A percentile compares a stretch with the other conserved stretches of the same genome.
Evolutionary conservation across 371 early-diverging fungal species (phyloP).

Genomic region (Actinomortierella wolfii): DNA sequence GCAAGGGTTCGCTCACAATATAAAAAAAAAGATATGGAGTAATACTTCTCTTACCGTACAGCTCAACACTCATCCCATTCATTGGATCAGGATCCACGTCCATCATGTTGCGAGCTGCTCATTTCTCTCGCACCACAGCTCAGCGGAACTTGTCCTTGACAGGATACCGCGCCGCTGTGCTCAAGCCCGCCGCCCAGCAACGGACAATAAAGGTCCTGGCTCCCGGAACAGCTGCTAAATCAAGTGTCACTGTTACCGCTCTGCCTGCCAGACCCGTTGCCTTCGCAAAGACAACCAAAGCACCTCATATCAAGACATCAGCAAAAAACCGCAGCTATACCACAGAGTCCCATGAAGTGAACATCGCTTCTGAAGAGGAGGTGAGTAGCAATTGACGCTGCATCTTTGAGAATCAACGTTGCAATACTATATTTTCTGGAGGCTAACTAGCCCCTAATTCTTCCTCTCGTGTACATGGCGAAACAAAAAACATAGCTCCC

Average conservation of each 20-base stretch:
- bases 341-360: conserved; percentile 9
- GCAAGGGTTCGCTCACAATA: too few species aligned
- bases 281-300: conserved; percentile 14
- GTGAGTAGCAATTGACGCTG: conserved; percentile 7
- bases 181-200: too few species aligned
- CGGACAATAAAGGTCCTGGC: too few species aligned
- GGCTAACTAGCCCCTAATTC: background rate
- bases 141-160: too few species aligned
- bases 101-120: too few species aligned
- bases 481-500: conserved; percentile 2
- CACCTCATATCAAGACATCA: background rate
- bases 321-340: conserved; percentile 15
- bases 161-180: too few species aligned
- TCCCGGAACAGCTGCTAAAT: conserved; percentile 2
- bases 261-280: conserved; percentile 10
- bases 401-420: background rate
- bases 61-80: too few species aligned
- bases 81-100: too few species aligned
- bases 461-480: background rate
- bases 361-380: conserved; percentile 26
- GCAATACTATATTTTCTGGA: background rate
- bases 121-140: too few species aligned
- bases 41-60: too few species aligned
- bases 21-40: too few species aligned
- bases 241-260: background rate